Evolutionary conservation across 257 asterid species (phyloP).

Genomic region (Nicotiana knightiana): DNA sequence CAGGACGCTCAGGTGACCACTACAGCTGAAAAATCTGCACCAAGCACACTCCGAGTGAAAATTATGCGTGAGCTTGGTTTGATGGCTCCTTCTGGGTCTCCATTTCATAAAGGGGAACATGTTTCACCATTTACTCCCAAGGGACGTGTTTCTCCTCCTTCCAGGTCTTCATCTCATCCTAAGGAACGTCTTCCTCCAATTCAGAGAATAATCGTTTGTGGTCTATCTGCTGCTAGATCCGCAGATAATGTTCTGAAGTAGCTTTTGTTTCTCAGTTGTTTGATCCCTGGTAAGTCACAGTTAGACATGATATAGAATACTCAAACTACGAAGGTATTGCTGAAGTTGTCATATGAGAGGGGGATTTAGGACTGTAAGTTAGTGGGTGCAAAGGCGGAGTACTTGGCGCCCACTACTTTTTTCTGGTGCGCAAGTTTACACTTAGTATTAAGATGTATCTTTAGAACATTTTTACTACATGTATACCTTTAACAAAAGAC

Average conservation of each 20-base stretch:
- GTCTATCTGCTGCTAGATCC: neutral
- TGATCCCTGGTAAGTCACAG: neutral
- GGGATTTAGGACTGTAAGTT: neutral
- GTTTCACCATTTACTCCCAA: neutral
- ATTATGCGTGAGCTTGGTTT: conserved; percentile 33
- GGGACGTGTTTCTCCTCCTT: neutral
- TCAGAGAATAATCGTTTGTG: neutral
- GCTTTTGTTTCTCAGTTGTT: neutral
- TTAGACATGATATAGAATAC: neutral
- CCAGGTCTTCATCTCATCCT: neutral
- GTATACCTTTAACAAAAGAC: neutral
- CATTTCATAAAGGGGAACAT: conserved; percentile 10
- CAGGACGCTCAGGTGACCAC: conserved; percentile 6
- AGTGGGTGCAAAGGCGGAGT: neutral
- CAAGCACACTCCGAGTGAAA: conserved; percentile 20
- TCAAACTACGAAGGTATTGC: neutral
- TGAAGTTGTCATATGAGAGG: neutral
- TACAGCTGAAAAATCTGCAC: conserved; percentile 8
- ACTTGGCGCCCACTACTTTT: neutral
- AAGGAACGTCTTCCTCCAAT: neutral
- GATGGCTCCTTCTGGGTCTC: conserved; percentile 32
- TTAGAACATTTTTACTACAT: neutral
- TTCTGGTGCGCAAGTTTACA: neutral
- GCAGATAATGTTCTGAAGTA: neutral
- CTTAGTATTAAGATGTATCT: neutral